These are phyloP conservation scores for Cyberlindnera lachancei DNA, from an alignment of 805 yeast species.

Conservation along the genomic window DNA sequence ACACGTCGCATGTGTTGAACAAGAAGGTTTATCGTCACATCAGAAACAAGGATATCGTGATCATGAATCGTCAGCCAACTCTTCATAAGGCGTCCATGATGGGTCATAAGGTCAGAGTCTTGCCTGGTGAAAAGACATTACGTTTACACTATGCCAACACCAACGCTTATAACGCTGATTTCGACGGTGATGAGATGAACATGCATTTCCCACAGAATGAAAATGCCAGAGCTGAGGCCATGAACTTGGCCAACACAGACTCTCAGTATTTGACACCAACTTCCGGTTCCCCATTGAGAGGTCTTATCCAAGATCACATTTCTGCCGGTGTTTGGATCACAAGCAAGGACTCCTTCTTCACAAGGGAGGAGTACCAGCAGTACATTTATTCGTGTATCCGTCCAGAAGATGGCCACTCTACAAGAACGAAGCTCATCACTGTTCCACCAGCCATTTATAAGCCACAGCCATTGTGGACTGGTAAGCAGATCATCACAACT, in stretches of 20 bases:
- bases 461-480: constrained; percentile 94
- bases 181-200: constrained; percentile 99
- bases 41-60: constrained; percentile 87
- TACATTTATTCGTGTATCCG: constrained; percentile 88
- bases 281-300: constrained; percentile 96
- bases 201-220: constrained; percentile 99
- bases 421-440: constrained; percentile 58
- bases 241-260: constrained; percentile 92
- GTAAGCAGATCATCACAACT: constrained; percentile 95
- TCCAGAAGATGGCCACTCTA: constrained; percentile 95
- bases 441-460: constrained; percentile 85
- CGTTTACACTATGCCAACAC: constrained; percentile 98
- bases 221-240: constrained; percentile 93
- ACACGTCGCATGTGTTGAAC: constrained; percentile 54
- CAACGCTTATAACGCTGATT: constrained; percentile 98
- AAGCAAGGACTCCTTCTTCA: constrained; percentile 83
- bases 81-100: constrained; percentile 99
- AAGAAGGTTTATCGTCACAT: constrained; percentile 95
- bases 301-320: constrained; percentile 97
- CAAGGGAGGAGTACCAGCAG: constrained; percentile 89
- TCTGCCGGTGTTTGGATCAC: constrained; percentile 99
- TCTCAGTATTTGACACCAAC: constrained; percentile 97
- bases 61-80: constrained; percentile 99
- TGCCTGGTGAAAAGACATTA: constrained; percentile 95
- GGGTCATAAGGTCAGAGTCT: constrained; percentile 97